Evolutionary conservation across 495 filamentous ascomycete genomes (phyloP).

Genomic region (Schizothecium vesticola): DNA sequence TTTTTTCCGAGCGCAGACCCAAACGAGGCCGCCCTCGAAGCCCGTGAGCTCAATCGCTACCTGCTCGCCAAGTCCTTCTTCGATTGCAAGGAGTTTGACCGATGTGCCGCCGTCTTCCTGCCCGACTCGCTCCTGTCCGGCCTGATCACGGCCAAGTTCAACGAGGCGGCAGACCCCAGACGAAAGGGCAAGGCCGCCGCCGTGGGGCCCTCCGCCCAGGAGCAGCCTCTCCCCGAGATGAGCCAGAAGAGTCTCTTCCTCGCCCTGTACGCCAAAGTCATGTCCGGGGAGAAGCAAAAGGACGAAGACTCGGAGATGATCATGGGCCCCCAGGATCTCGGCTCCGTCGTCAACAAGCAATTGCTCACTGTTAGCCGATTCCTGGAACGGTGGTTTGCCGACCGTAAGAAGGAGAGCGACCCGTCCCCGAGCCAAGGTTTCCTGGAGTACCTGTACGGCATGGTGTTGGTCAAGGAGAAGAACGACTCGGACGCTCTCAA

Average conservation of each 20-base stretch:
- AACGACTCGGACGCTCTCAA: conserved; percentile 77
- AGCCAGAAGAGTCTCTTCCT: conserved; percentile 93
- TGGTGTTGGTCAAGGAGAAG: conserved; percentile 84
- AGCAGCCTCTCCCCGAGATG: conserved; percentile 38
- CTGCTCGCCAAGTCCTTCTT: conserved; percentile 93
- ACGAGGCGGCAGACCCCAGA: conserved; percentile 45
- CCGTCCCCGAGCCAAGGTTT: conserved; percentile 69
- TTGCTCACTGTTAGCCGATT: conserved; percentile 65
- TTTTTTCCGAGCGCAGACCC: conserved; percentile 49
- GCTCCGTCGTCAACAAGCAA: conserved; percentile 76
- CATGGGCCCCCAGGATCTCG: conserved; percentile 84
- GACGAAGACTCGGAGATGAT: conserved; percentile 98
- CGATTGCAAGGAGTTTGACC: conserved; percentile 92
- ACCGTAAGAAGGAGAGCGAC: conserved; percentile 54
- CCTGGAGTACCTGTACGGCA: conserved; percentile 84
- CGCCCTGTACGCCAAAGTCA: conserved; percentile 82
- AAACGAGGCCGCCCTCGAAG: conserved; percentile 70
- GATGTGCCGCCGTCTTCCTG: conserved; percentile 85
- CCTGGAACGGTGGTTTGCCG: conserved; percentile 70
- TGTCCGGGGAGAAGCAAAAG: conserved; percentile 92
- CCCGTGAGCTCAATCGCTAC: conserved; percentile 72
- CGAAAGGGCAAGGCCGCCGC: conserved; percentile 40
- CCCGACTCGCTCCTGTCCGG: conserved; percentile 64
- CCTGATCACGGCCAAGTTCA: conserved; percentile 46
- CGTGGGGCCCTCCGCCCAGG: conserved; percentile 4